These are phyloP conservation scores for Musa schizocarpa DNA, from an alignment of 176 grass and related monocot species.

Conservation along the genomic window DNA sequence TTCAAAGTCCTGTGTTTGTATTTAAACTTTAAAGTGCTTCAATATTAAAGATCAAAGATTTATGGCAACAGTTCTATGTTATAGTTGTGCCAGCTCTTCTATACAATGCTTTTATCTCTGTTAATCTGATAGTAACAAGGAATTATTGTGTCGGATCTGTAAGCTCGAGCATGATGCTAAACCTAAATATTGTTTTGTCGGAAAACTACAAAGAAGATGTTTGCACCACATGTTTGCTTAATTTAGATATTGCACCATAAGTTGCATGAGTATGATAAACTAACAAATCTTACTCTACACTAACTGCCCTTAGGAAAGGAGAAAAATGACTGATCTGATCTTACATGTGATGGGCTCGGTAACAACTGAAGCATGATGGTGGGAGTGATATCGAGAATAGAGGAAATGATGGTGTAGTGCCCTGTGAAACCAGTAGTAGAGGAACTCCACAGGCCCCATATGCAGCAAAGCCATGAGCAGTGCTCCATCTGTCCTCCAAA, in stretches of 20 bases:
- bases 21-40: no score
- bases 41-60: no score
- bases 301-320: neutral
- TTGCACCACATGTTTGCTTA: neutral
- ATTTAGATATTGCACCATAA: neutral
- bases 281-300: neutral
- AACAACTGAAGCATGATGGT: constrained; percentile 80
- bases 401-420: constrained; percentile 90
- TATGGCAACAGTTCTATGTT: no score
- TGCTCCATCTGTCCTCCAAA: constrained; percentile 51
- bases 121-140: neutral
- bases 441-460: constrained; percentile 69
- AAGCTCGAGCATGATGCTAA: neutral
- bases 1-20: no score
- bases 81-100: no score
- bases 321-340: neutral
- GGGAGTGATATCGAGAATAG: constrained; percentile 82
- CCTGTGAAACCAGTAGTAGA: constrained; percentile 94
- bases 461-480: constrained; percentile 38
- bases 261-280: neutral
- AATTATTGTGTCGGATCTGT: neutral
- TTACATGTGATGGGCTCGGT: constrained; percentile 93
- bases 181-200: neutral
- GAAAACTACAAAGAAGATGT: neutral
- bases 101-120: no score